Evolutionary conservation across 257 asterid genomes (phyloP).

Genomic region (Fraxinus anomala): DNA sequence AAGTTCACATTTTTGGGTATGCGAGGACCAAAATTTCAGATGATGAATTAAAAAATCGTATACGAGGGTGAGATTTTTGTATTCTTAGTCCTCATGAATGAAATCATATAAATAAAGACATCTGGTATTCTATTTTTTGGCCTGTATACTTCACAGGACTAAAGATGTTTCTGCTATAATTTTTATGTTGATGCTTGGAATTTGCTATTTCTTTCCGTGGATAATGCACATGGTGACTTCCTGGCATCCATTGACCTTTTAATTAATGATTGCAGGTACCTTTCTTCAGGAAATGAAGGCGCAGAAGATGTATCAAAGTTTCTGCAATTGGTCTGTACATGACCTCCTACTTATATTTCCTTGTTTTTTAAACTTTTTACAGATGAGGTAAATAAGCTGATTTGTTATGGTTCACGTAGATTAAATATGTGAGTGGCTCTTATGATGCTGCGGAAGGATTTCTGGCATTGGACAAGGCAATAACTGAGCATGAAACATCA

Average conservation of each 20-base stretch:
- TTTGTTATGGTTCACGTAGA: constrained; percentile 43
- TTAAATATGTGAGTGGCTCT: constrained; percentile 89
- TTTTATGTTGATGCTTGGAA: not conserved
- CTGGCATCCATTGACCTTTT: not conserved
- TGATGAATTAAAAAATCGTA: constrained; percentile 74
- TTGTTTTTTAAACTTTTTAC: not conserved
- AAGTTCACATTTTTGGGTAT: constrained; percentile 96
- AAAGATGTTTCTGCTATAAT: not conserved
- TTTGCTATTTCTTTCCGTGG: not conserved
- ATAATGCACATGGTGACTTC: not conserved
- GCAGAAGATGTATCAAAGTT: constrained; percentile 50
- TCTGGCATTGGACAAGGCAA: constrained; percentile 68
- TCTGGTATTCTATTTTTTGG: not conserved
- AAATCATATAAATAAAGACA: not conserved
- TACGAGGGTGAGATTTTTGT: constrained; percentile 61
- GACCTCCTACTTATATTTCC: constrained; percentile 9
- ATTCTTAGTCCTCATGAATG: not conserved
- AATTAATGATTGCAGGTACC: constrained; percentile 56
- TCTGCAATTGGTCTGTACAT: constrained; percentile 75
- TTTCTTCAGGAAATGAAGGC: constrained; percentile 57
- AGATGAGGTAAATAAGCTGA: not conserved
- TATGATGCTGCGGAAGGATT: constrained; percentile 91
- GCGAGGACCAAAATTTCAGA: constrained; percentile 92
- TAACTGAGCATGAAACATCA: constrained; percentile 74
- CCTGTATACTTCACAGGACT: not conserved